phyloP scores from a whole-genome alignment of 2,329 filamentous ascomycete genomes.

The Fonsecaea pedrosoi region DNA sequence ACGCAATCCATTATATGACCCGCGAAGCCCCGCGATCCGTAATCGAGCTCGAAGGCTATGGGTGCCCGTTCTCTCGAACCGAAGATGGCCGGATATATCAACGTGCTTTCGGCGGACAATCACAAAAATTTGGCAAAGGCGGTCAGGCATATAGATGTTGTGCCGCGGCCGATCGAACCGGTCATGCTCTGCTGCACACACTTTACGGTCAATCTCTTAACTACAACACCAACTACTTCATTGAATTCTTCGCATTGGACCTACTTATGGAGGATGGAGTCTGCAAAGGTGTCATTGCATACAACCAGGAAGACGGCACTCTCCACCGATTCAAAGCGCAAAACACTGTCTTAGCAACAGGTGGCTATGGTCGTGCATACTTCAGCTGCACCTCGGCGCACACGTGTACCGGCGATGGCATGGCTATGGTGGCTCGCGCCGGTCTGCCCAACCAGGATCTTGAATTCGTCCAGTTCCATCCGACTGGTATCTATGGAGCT shows the following conservation, averaged over 20 bases:
- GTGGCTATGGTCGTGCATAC: conserved; percentile 97
- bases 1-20: conserved; percentile 67
- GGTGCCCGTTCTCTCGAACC: conserved; percentile 89
- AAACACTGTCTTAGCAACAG: conserved; percentile 95
- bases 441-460: conserved; percentile 98
- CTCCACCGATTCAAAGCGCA: conserved; percentile 96
- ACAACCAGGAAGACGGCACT: conserved; percentile 98
- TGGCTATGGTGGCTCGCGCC: conserved; percentile 98
- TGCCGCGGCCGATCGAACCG: conserved; percentile 93
- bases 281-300: conserved; percentile 94
- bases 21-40: conserved; percentile 61
- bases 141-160: conserved; percentile 98
- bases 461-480: conserved; percentile 99
- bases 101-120: conserved; percentile 97
- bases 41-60: conserved; percentile 86
- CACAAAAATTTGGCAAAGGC: conserved; percentile 92
- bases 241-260: conserved; percentile 97
- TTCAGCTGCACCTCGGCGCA: conserved; percentile 98
- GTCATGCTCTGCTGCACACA: conserved; percentile 96
- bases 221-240: conserved; percentile 99
- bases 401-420: conserved; percentile 98
- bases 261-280: conserved; percentile 97
- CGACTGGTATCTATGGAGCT: conserved; percentile 97
- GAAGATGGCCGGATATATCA: conserved; percentile 98
- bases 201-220: conserved; percentile 96